Percentiles rank a stretch among this genome's conserved stretches.
These are phyloP conservation scores for Lachnellula suecica DNA, from an alignment of 2,329 filamentous ascomycete genomes.

Conservation along the genomic window DNA sequence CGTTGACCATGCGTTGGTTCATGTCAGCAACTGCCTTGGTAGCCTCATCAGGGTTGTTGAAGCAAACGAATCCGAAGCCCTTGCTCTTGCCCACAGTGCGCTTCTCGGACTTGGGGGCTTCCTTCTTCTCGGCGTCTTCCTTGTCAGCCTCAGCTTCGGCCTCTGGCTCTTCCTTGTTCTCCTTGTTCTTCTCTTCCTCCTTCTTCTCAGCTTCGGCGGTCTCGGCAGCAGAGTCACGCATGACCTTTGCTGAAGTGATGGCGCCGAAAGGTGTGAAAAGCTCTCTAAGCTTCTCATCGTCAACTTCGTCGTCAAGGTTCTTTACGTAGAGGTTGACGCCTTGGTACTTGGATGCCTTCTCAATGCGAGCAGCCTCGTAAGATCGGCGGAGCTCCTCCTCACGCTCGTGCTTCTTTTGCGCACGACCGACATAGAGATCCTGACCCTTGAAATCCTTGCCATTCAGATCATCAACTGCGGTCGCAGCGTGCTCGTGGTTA, in stretches of 20 bases:
- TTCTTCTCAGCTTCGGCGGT: slow-evolving; percentile 44
- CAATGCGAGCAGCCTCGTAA: slow-evolving; percentile 93
- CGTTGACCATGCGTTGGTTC: slow-evolving; percentile 98
- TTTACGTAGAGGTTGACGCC: slow-evolving; percentile 99
- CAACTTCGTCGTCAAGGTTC: slow-evolving; percentile 95
- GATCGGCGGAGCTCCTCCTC: slow-evolving; percentile 99
- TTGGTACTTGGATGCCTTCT: slow-evolving; percentile 99
- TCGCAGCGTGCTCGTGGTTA: slow-evolving; percentile 81
- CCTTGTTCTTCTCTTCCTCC: slow-evolving; percentile 52
- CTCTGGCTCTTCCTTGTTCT: slow-evolving; percentile 45
- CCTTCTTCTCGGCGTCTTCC: slow-evolving; percentile 47
- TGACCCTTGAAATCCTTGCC: slow-evolving; percentile 89
- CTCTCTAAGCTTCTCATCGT: slow-evolving; percentile 95
- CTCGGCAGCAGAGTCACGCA: slow-evolving; percentile 77
- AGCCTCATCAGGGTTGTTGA: slow-evolving; percentile 98
- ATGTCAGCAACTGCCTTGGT: slow-evolving; percentile 99
- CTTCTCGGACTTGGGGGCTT: slow-evolving; percentile 56
- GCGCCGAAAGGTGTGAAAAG: slow-evolving; percentile 90
- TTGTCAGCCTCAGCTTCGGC: slow-evolving; percentile 41
- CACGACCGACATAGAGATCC: slow-evolving; percentile 95
- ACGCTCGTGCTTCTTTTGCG: slow-evolving; percentile 99
- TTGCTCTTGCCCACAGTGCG: slow-evolving; percentile 90
- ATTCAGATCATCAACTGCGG: slow-evolving; percentile 90
- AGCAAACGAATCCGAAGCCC: slow-evolving; percentile 99
- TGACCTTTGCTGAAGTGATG: slow-evolving; percentile 98